A percentile compares a stretch with the other conserved stretches of the same genome.
phyloP scores from a whole-genome alignment of 371 early-diverging fungal genomes.

The Batkoa obscura region DNA sequence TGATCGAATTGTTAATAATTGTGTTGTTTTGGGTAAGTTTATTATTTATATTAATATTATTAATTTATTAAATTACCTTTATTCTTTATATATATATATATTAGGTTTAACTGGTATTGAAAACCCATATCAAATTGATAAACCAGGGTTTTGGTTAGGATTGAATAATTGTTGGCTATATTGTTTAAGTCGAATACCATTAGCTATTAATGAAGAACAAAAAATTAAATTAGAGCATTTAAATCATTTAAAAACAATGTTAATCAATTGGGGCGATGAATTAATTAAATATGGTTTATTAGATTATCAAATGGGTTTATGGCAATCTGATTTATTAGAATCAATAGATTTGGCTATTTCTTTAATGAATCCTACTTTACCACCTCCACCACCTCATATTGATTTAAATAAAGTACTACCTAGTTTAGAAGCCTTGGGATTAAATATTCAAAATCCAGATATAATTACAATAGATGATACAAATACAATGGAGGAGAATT shows the following conservation, averaged over 20 bases:
- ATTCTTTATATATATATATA: background rate
- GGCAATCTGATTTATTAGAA: slow-evolving; percentile 60
- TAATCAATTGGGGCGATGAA: slow-evolving; percentile 53
- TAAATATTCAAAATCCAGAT: too few species aligned
- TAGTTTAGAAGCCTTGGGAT: too few species aligned
- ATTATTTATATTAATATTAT: background rate
- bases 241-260: slow-evolving; percentile 33
- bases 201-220: slow-evolving; percentile 31
- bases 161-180: slow-evolving; percentile 65
- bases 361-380: background rate
- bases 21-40: slow-evolving; percentile 40
- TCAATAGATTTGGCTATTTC: slow-evolving; percentile 22
- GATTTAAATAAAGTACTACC: too few species aligned
- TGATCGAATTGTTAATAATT: slow-evolving; percentile 43
- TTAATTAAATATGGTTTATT: slow-evolving; percentile 57
- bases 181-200: slow-evolving; percentile 38
- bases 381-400: too few species aligned
- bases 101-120: slow-evolving; percentile 29
- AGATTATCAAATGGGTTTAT: slow-evolving; percentile 72
- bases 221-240: slow-evolving; percentile 33
- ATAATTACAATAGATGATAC: too few species aligned
- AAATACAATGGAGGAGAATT: too few species aligned
- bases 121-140: slow-evolving; percentile 26
- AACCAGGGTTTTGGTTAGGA: slow-evolving; percentile 57
- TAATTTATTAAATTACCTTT: background rate